These are phyloP conservation scores for Aspergillus aculeatinus DNA, from an alignment of 2,329 filamentous ascomycete species.

Conservation along the genomic window DNA sequence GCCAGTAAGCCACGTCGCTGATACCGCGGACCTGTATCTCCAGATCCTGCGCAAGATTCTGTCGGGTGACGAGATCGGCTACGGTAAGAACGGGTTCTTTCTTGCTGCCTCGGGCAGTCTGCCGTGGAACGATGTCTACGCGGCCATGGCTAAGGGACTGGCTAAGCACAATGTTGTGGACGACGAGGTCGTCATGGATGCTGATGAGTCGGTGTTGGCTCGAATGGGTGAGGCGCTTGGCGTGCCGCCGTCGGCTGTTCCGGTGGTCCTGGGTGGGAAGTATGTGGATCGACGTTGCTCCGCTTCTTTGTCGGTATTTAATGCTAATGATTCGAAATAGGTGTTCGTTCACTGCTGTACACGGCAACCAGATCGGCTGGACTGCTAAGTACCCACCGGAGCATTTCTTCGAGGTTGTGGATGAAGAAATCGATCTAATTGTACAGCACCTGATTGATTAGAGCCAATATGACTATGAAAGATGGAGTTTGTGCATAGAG, in stretches of 20 bases:
- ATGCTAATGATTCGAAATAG: slow-evolving; percentile 24
- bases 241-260: slow-evolving; percentile 38
- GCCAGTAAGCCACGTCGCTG: slow-evolving; percentile 55
- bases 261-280: slow-evolving; percentile 45
- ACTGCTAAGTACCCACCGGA: slow-evolving; percentile 42
- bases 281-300: slow-evolving; percentile 27
- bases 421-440: slow-evolving; percentile 50
- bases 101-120: slow-evolving; percentile 52
- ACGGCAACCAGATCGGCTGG: slow-evolving; percentile 49
- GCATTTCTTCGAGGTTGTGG: slow-evolving; percentile 49
- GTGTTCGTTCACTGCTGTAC: slow-evolving; percentile 46
- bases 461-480: background rate
- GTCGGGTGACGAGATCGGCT: slow-evolving; percentile 33
- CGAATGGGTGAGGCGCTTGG: slow-evolving; percentile 46
- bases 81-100: slow-evolving; percentile 52
- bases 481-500: too few species aligned
- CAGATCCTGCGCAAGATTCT: slow-evolving; percentile 49
- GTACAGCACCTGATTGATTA: slow-evolving; percentile 14
- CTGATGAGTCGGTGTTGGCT: slow-evolving; percentile 37
- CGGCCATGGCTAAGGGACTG: slow-evolving; percentile 45
- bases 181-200: slow-evolving; percentile 37
- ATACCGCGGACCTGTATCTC: slow-evolving; percentile 51
- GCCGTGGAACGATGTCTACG: slow-evolving; percentile 54
- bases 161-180: slow-evolving; percentile 42
- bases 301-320: slow-evolving; percentile 6